Percentiles rank a stretch among this genome's conserved stretches.
Conservation (phyloP, 257 asterid species). For the Primulina huaijiensis region DNA sequence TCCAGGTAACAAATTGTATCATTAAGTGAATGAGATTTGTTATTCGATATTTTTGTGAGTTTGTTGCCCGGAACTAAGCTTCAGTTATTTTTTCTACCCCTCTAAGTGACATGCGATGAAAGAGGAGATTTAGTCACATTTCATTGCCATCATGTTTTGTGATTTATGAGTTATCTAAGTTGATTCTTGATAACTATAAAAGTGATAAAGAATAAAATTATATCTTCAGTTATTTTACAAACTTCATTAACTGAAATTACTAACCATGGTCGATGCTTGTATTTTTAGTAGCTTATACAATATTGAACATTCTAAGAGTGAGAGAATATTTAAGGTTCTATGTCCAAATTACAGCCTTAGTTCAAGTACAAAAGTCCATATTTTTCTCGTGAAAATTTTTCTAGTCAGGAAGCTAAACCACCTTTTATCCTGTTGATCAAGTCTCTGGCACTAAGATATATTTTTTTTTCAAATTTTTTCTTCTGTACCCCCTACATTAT, state of each 20-base stretch:
- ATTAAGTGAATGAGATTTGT: slow-evolving; percentile 25
- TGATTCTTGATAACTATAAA: neutral
- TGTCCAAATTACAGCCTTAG: slow-evolving; percentile 8
- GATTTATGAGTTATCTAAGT: slow-evolving; percentile 17
- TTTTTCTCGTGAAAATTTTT: slow-evolving; percentile 5
- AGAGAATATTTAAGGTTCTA: neutral
- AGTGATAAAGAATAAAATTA: neutral
- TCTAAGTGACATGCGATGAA: slow-evolving; percentile 3
- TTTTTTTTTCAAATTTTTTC: neutral
- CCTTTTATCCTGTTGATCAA: slow-evolving; percentile 4
- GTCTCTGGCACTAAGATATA: slow-evolving; percentile 14
- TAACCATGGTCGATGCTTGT: slow-evolving; percentile 4
- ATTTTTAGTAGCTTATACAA: slow-evolving; percentile 12
- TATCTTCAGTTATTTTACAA: neutral
- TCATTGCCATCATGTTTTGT: neutral
- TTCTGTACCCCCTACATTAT: neutral
- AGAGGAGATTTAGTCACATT: neutral
- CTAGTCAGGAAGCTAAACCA: neutral
- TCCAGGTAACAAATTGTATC: slow-evolving; percentile 60
- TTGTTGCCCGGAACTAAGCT: slow-evolving; percentile 13
- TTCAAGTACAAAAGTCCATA: slow-evolving; percentile 5
- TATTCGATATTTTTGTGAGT: slow-evolving; percentile 15
- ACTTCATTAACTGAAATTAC: neutral
- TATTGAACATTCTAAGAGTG: neutral
- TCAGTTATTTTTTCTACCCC: neutral